phyloP scores from a whole-genome alignment of 2,329 filamentous ascomycete genomes.

The Alternaria gaisen region DNA sequence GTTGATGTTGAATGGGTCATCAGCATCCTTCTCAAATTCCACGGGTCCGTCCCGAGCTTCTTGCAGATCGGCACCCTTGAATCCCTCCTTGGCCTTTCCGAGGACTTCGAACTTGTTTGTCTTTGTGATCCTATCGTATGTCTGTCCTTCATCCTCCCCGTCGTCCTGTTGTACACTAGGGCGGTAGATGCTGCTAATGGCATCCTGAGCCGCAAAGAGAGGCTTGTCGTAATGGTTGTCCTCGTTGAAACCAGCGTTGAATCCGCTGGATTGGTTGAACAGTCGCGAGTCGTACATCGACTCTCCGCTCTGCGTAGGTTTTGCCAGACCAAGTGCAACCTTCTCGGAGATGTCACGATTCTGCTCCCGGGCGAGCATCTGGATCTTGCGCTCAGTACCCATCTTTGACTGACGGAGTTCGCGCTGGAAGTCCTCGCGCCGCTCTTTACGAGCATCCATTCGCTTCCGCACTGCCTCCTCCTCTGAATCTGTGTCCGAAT shows the following conservation, averaged over 20 bases:
- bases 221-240: constrained; percentile 98
- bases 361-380: constrained; percentile 93
- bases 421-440: constrained; percentile 81
- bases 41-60: constrained; percentile 91
- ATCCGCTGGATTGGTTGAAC: constrained; percentile 93
- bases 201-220: constrained; percentile 93
- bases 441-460: constrained; percentile 79
- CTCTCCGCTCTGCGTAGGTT: constrained; percentile 90
- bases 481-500: constrained; percentile 61
- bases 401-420: constrained; percentile 93
- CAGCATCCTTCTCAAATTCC: constrained; percentile 89
- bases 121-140: constrained; percentile 87
- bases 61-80: constrained; percentile 84
- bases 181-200: constrained; percentile 91
- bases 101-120: constrained; percentile 86
- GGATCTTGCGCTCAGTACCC: constrained; percentile 89
- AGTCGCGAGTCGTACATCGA: constrained; percentile 96
- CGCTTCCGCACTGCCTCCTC: constrained; percentile 77
- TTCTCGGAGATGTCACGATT: constrained; percentile 98
- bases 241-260: constrained; percentile 93
- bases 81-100: constrained; percentile 82
- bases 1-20: constrained; percentile 93
- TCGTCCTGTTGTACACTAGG: constrained; percentile 75
- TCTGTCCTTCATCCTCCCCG: constrained; percentile 81
- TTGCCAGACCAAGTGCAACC: constrained; percentile 91